These are phyloP conservation scores for Coemansia javaensis DNA, from an alignment of 192 early-diverging fungal species.

Conservation along the genomic window DNA sequence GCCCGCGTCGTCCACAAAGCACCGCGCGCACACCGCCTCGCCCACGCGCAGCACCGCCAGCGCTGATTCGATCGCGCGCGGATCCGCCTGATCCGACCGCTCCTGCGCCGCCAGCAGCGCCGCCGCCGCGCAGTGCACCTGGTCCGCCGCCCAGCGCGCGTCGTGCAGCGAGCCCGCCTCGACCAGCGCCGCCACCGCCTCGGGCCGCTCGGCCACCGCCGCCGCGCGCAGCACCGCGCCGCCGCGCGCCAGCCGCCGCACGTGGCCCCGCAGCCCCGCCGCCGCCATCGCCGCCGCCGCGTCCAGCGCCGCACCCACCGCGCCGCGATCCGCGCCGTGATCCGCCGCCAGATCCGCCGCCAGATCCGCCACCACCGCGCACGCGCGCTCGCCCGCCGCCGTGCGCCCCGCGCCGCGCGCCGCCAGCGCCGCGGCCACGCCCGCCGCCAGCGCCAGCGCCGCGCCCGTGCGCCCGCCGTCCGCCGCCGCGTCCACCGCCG, in stretches of 20 bases:
- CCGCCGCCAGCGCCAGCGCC: slow-evolving; percentile 17
- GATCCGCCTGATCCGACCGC: background rate
- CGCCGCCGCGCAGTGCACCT: background rate
- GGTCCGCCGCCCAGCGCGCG: background rate
- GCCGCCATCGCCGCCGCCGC: background rate
- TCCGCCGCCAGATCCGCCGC: background rate
- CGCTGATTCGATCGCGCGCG: too few relatives aligned
- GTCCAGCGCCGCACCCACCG: too few relatives aligned
- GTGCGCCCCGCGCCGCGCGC: background rate
- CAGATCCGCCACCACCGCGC: background rate
- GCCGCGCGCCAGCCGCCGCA: too few relatives aligned
- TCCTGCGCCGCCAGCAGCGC: background rate
- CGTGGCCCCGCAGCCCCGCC: background rate
- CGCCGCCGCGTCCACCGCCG: background rate
- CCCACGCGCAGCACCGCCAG: slow-evolving; percentile 1
- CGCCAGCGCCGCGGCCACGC: slow-evolving; percentile 10
- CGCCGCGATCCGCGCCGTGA: too few relatives aligned
- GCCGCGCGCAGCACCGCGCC: background rate
- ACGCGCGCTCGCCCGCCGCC: background rate
- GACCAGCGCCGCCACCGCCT: background rate
- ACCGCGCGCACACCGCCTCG: slow-evolving; percentile 9
- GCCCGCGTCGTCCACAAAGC: slow-evolving; percentile 6
- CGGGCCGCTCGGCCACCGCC: too few relatives aligned
- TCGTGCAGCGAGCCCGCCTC: background rate
- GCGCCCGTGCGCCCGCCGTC: background rate